A percentile compares a stretch with the other conserved stretches of the same genome.
phyloP scores from a whole-genome alignment of 768 basidiomycete genomes.

The Lactarius evosmus region DNA sequence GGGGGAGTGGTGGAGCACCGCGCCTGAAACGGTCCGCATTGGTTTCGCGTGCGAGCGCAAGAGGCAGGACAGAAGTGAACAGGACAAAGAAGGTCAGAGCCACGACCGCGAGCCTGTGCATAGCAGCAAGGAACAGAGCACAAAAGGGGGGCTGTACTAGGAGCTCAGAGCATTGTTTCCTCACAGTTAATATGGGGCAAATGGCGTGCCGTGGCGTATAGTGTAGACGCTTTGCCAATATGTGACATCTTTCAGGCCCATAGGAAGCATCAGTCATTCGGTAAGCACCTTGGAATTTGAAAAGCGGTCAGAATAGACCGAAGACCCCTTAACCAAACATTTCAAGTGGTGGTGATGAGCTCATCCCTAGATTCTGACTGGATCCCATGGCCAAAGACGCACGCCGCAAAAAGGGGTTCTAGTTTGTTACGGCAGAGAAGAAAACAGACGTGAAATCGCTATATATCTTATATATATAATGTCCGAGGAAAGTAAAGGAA shows the following conservation, averaged over 20 bases:
- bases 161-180: neutral
- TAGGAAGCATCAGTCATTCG: neutral
- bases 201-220: neutral
- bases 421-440: neutral
- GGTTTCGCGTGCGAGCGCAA: conserved; percentile 2
- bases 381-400: neutral
- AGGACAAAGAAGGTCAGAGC: neutral
- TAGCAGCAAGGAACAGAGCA: neutral
- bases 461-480: neutral
- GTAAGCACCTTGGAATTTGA: neutral
- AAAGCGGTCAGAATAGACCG: neutral
- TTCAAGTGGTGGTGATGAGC: neutral
- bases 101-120: neutral
- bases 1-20: conserved; percentile 11
- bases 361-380: neutral
- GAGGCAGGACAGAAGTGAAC: conserved; percentile 8
- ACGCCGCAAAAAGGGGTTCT: neutral
- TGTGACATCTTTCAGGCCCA: neutral
- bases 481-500: neutral
- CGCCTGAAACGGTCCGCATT: conserved; percentile 17
- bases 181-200: neutral
- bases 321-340: neutral
- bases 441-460: neutral
- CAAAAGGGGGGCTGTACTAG: neutral
- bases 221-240: neutral